Evolutionary conservation across 2,329 filamentous ascomycete genomes (phyloP), one percentile per base, ranked within the genome.

Genomic region (Juglanconis juglandina): DNA sequence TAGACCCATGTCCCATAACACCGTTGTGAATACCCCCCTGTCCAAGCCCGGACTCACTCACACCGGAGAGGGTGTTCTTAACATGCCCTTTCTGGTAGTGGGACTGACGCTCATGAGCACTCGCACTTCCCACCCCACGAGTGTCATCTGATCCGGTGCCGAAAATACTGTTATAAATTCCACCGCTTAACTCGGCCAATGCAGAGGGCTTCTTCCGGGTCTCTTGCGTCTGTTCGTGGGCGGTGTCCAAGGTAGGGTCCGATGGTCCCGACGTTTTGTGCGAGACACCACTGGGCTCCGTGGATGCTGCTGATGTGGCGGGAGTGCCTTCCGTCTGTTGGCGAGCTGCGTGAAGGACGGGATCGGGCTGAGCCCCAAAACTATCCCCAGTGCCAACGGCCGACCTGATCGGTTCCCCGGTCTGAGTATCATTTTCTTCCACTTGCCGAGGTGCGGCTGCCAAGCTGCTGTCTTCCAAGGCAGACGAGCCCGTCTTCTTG

Each of bases 1-100:
- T 24, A n/a, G 52, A 54, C 10, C 52, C 52, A 35, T 39, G 52
- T 1, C 52, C 52, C 30, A 54, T 41, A 9, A 54, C 52, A 24
- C 52, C 52, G 11, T 54, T 54, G n/a, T 54, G 52, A 33, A 54
- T n/a, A 11, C 52, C 52, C 3, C 52, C 52, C 52, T 54, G 39
- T 7, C 52, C 52, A 33, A 54, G 39, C 13, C 52, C 52, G 46
- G 52, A 54, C 13, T 54, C 24, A 32, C 52, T 54, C 13, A 54
- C 52, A 6, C 52, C 52, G 10, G 52, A 44, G 7, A 54, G 32
- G 3, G 34, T 30, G n/a, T 33, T 54, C 5, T 42, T 30, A 1
- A 54, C 52, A 5, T 54, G 39, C 4, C 52, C 52, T 41, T 54
- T 54, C 13, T 41, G 30, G 41, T 54, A 54, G 13, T 54, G 30